phyloP scores from a whole-genome alignment of 2,329 filamentous ascomycete species.

The Pseudodiploospora longispora region DNA sequence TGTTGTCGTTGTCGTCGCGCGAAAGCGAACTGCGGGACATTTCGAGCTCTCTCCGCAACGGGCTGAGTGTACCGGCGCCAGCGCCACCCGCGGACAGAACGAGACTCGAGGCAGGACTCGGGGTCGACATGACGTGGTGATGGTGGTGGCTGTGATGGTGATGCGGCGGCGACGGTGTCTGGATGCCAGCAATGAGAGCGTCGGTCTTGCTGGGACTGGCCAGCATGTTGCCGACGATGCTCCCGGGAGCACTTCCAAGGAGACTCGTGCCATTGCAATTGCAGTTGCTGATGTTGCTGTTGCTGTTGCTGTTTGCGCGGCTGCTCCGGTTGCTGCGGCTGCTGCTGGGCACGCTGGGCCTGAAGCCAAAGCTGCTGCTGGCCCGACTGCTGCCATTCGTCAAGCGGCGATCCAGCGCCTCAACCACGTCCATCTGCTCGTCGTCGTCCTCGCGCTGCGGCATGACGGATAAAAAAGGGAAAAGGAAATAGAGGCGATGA shows the following conservation, averaged over 20 bases:
- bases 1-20: constrained; percentile 6
- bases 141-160: constrained; percentile 18
- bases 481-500: no score
- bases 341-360: constrained; percentile 3
- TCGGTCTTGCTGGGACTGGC: not conserved
- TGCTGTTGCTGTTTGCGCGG: constrained; percentile 7
- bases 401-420: constrained; percentile 10
- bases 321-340: constrained; percentile 11
- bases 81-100: constrained; percentile 20
- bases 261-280: not conserved
- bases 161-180: constrained; percentile 11
- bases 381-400: constrained; percentile 10
- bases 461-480: no score
- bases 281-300: constrained; percentile 2
- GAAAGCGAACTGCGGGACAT: constrained; percentile 1
- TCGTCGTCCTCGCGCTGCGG: not conserved
- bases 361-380: constrained; percentile 4
- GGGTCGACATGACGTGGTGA: constrained; percentile 15
- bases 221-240: no score
- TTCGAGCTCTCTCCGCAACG: constrained; percentile 22
- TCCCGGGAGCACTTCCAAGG: not conserved
- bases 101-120: constrained; percentile 26
- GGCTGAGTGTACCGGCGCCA: constrained; percentile 15
- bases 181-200: not conserved
- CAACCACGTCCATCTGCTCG: constrained; percentile 1